phyloP scores from a whole-genome alignment of 2,329 filamentous ascomycete genomes.

The Sclerotinia sclerotiorum region DNA sequence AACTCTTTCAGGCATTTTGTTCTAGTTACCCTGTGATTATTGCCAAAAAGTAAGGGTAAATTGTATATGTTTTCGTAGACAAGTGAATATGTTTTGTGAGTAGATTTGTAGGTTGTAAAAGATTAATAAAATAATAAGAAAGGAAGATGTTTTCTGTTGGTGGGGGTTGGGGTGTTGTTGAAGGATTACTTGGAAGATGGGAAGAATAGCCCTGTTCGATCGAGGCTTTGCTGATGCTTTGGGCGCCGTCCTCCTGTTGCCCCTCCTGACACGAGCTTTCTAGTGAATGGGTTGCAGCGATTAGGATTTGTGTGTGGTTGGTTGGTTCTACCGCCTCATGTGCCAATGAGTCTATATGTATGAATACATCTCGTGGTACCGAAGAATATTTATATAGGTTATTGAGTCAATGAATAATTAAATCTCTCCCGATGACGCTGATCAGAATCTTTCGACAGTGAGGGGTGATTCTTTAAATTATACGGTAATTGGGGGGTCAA shows the following conservation, averaged over 20 bases:
- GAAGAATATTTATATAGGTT: not conserved
- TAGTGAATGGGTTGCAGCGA: not conserved
- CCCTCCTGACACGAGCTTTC: constrained; percentile 12
- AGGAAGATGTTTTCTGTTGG: not conserved
- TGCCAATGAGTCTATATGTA: not conserved
- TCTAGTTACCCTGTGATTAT: not conserved
- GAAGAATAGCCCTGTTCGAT: not conserved
- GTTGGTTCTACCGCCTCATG: constrained; percentile 5
- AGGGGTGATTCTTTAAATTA: constrained; percentile 8
- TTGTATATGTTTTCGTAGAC: not conserved
- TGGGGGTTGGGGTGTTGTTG: not conserved
- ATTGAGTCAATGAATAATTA: not conserved
- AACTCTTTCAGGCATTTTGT: constrained; percentile 35
- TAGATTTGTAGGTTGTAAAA: not conserved
- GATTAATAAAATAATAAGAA: not conserved
- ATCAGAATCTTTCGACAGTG: not conserved
- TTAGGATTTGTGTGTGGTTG: not conserved
- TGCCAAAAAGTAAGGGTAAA: not conserved
- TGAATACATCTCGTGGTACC: not conserved
- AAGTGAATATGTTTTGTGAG: not conserved
- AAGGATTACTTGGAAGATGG: not conserved
- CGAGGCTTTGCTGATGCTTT: constrained; percentile 12
- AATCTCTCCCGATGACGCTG: not conserved
- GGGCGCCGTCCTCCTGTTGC: not conserved
- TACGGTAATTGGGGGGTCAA: not conserved